These are phyloP conservation scores for Vigna angularis DNA, from an alignment of 306 rosid species.

Conservation along the genomic window DNA sequence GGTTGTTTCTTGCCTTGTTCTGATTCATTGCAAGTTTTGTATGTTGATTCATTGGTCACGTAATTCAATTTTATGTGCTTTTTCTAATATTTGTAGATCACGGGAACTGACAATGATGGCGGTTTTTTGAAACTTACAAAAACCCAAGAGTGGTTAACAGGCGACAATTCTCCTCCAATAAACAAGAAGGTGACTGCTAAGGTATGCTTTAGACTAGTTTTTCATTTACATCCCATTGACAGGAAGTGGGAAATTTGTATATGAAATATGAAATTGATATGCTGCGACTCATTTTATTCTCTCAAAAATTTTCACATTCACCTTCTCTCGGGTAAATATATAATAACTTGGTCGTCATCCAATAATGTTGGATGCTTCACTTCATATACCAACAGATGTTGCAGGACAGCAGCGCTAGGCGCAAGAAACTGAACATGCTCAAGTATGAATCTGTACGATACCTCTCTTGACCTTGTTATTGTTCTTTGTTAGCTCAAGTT, in stretches of 20 bases:
- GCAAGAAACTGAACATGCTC: constrained; percentile 83
- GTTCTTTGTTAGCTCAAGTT: constrained; percentile 52
- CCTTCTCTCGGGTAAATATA: constrained; percentile 30
- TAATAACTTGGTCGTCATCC: constrained; percentile 11
- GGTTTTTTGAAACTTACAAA: constrained; percentile 82
- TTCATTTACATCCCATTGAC: constrained; percentile 12
- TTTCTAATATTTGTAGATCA: constrained; percentile 54
- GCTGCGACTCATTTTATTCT: constrained; percentile 8
- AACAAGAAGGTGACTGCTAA: constrained; percentile 70
- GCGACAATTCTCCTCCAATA: constrained; percentile 69
- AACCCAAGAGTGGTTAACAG: constrained; percentile 76
- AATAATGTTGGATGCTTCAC: constrained; percentile 22
- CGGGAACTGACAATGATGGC: constrained; percentile 49
- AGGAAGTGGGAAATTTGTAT: constrained; percentile 13
- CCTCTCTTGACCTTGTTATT: constrained; percentile 56
- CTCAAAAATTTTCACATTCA: constrained; percentile 2
- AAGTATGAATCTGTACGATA: constrained; percentile 92
- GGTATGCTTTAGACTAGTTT: constrained; percentile 54
- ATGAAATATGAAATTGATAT: constrained; percentile 1
- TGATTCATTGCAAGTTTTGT: constrained; percentile 28
- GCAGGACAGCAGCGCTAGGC: constrained; percentile 72
- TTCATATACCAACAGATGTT: constrained; percentile 54
- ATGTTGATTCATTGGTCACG: constrained; percentile 27
- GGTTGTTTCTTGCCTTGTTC: constrained; percentile 12
- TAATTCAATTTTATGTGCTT: constrained; percentile 36